Base-by-base conservation (phyloP, 768 basidiomycete species). In the Mycena crocata region DNA sequence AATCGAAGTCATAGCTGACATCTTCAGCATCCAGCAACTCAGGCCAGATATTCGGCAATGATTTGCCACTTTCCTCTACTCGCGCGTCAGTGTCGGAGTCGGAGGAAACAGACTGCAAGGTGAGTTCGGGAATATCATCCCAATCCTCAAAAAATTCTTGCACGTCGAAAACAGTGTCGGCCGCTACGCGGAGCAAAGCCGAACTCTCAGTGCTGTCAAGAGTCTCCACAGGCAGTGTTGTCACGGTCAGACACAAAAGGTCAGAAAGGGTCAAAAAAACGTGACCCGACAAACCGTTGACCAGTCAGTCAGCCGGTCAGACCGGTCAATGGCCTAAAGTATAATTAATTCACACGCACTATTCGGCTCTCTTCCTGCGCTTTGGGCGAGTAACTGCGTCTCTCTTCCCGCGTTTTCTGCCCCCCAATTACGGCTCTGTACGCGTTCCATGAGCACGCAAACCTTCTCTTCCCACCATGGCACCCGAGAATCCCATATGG, bases 1-100 rank as follows among this genome's bases (percentile, higher is more conserved):
- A 34, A n/a, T n/a, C n/a, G 49, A 32, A 30, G 49, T 30, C 30
- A 31, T 15, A 28, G 31, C 50, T 52, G 31, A 52, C n/a, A 26
- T 52, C 35, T 37, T 42, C 40, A n/a, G 40, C 44, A 56, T 57
- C 55, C 19, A 32, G 55, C 46, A 37, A 39, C 42, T 59, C n/a
- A 7, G 57, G 57, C 57, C 57, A 58, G 45, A 48, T 28, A 24
- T 46, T 40, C 24, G 19, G 55, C 39, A 56, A 44, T 42, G 15
- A 40, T 4, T 28, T 35, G 39, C 48, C 24, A 30, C 48, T 9
- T 8, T 49, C 52, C 52, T 49, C 45, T 17, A 59, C 57, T 39
- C 46, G 24, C 32, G 57, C 21, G 15, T n/a, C 42, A 23, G 3
- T 35, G 23, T 49, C 57, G 17, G 46, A 48, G 57, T 59, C 44